Evolutionary conservation across 345 rosid genomes (phyloP), one percentile per base, ranked within the genome.

Genomic region (Citrus sinensis): DNA sequence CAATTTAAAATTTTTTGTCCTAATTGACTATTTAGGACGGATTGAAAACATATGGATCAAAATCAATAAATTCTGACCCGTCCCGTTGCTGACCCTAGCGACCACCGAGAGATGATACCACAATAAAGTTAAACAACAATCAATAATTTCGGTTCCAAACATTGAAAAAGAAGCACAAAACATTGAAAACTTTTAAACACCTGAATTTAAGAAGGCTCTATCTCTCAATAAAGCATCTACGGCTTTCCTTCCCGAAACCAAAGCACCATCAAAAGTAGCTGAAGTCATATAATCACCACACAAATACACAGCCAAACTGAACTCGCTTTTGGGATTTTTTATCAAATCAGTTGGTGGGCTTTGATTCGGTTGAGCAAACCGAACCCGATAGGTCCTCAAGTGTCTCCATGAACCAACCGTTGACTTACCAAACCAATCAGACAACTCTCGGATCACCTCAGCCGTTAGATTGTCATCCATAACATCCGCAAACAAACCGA

Each of bases 191-290:
- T 10, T 46, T 46, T 46, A 46, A 46, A 46, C 17, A 46, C 17
- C 51, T 13, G 51, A 46, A 46, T 46, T 46, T 46, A 11, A 46
- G 51, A 76, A 7, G 6, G 71, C 13, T n/a, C 8, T 66, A 2
- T 91, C 98, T 71, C 62, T 80, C 9, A 95, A 55, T 72, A 95
- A 83, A 72, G 89, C 92, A 71, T 95, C 99, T 2, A 80, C 97
- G 1, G 99, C 99, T 85, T 72, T 80, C 78, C 96, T 84, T 27
- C 98, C 99, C 0, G 98, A 95, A 74, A 91, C 94, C 83, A 95
- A 64, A 78, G 99, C 98, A 1, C 97, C 99, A 22, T 93, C 99
- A 51, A 95, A 95, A 5, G 99, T 92, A 49, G 98, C 94, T 39
- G 92, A 88, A 24, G 93, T 91, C 87, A 91, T 66, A 61, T 91